Percentiles rank a stretch among this genome's conserved stretches.
Evolutionary conservation across 192 early-diverging fungal genomes (phyloP).

Genomic region (Cetraspora pellucida): DNA sequence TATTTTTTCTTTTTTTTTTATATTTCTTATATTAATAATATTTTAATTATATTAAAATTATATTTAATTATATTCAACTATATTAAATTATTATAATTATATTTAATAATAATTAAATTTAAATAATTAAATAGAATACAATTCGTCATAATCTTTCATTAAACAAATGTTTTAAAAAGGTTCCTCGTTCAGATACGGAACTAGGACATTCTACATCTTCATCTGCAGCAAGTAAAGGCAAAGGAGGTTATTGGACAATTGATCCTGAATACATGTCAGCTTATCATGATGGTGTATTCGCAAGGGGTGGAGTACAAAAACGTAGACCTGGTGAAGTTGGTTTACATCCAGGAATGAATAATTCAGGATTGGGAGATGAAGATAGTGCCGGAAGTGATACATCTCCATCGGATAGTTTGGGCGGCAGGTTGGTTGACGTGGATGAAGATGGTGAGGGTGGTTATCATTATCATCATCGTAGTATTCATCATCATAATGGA

Average conservation of each 20-base stretch:
- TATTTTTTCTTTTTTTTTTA: not conserved
- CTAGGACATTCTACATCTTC: slow-evolving; percentile 21
- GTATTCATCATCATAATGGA: not conserved
- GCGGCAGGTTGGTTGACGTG: slow-evolving; percentile 16
- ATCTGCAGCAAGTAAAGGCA: slow-evolving; percentile 56
- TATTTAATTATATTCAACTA: no score
- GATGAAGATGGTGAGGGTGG: slow-evolving; percentile 11
- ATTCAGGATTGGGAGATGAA: not conserved
- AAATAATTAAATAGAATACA: no score
- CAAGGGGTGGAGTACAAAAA: slow-evolving; percentile 33
- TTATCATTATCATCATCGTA: slow-evolving; percentile 23
- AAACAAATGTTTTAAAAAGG: slow-evolving; percentile 78
- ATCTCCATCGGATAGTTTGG: slow-evolving; percentile 8
- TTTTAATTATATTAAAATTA: no score
- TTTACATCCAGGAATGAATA: not conserved
- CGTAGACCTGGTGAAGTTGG: slow-evolving; percentile 32
- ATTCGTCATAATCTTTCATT: slow-evolving; percentile 85
- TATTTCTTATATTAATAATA: no score
- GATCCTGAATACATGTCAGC: slow-evolving; percentile 44
- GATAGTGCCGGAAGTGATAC: slow-evolving; percentile 28
- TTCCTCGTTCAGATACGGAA: slow-evolving; percentile 76
- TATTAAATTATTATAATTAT: no score
- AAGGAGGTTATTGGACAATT: slow-evolving; percentile 83
- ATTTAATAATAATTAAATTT: no score
- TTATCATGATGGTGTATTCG: slow-evolving; percentile 35